Evolutionary conservation across 495 filamentous ascomycete species (phyloP).

Genomic region (Neurospora sublineolata): DNA sequence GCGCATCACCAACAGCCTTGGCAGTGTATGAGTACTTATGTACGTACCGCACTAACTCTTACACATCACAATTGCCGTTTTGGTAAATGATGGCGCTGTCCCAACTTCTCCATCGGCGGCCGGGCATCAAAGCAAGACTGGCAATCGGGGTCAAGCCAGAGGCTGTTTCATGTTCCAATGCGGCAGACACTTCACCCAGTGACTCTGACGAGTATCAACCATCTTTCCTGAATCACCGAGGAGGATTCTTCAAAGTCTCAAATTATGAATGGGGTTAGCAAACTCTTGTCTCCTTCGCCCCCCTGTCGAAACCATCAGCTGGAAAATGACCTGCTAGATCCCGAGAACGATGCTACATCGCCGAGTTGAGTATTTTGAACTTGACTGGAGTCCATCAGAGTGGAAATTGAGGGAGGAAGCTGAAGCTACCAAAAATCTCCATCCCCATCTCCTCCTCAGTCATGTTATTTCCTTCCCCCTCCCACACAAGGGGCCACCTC

Average conservation of each 20-base stretch:
- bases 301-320: background rate
- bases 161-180: background rate
- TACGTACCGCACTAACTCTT: background rate
- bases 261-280: no score
- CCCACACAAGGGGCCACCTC: background rate
- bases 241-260: no score
- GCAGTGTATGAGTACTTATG: background rate
- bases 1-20: background rate
- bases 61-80: background rate
- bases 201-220: background rate
- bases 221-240: background rate
- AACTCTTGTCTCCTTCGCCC: no score
- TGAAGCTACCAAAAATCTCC: background rate
- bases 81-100: background rate
- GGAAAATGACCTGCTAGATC: background rate
- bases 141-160: background rate
- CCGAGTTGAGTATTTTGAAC: background rate
- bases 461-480: background rate
- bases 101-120: background rate
- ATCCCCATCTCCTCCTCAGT: background rate
- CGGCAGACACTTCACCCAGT: background rate
- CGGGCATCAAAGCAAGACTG: background rate
- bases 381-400: background rate
- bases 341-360: background rate
- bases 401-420: background rate